Evolutionary conservation across 306 rosid genomes (phyloP).

Genomic region (Corylus americana): DNA sequence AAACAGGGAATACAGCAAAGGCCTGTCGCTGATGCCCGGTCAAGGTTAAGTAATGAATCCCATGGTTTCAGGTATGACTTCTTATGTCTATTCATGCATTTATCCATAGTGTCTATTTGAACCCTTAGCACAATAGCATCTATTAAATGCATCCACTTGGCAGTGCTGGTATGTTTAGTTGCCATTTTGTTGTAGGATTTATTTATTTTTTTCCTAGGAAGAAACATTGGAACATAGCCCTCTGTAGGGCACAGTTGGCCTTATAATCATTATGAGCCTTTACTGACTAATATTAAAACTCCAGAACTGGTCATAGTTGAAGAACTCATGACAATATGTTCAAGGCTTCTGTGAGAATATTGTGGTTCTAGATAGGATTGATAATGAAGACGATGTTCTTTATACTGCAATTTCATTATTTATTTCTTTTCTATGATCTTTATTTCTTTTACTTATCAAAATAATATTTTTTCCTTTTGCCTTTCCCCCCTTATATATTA

Average conservation of each 20-base stretch:
- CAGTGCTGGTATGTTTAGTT: not conserved
- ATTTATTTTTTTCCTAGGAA: not conserved
- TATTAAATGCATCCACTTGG: not conserved
- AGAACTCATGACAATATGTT: not conserved
- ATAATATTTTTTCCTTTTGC: not conserved
- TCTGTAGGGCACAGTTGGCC: not conserved
- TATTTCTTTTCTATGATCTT: not conserved
- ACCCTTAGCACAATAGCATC: not conserved
- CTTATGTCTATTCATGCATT: not conserved
- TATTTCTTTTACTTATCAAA: not conserved
- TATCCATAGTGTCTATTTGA: slow-evolving; percentile 7
- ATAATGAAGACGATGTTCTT: not conserved
- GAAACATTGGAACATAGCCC: not conserved
- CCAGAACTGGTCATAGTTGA: not conserved
- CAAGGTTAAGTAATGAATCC: slow-evolving; percentile 73
- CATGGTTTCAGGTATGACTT: slow-evolving; percentile 85
- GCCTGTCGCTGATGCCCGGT: slow-evolving; percentile 71
- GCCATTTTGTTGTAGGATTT: not conserved
- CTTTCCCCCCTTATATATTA: not conserved
- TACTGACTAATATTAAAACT: not conserved
- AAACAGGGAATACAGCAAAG: slow-evolving; percentile 91
- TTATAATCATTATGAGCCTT: not conserved
- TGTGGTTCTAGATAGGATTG: not conserved
- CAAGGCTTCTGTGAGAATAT: not conserved
- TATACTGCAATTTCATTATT: not conserved